Percentiles rank a stretch among this genome's conserved stretches.
Evolutionary conservation across 2,329 filamentous ascomycete genomes (phyloP).

Genomic region (Aspergillus ruber): DNA sequence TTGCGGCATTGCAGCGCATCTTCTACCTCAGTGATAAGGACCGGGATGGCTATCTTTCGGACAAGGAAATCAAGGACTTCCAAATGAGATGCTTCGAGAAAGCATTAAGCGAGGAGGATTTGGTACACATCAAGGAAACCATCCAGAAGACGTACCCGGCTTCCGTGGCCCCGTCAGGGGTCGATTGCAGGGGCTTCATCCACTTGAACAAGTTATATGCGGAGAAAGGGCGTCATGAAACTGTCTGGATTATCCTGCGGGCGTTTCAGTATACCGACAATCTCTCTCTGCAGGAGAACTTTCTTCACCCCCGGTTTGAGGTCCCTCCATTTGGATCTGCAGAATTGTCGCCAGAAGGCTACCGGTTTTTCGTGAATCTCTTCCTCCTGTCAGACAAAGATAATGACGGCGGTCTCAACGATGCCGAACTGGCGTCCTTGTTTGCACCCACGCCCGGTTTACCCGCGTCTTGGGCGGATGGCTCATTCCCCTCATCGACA

Average conservation of each 20-base stretch:
- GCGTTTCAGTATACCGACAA: conserved; percentile 97
- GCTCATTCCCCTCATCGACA: conserved; percentile 84
- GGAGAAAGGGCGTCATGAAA: conserved; percentile 95
- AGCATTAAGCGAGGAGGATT: conserved; percentile 69
- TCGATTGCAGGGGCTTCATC: conserved; percentile 77
- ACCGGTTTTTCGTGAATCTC: conserved; percentile 94
- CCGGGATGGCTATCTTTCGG: conserved; percentile 85
- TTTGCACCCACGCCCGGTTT: conserved; percentile 91
- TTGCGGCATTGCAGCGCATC: conserved; percentile 78
- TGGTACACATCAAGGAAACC: conserved; percentile 84
- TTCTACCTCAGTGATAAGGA: conserved; percentile 97
- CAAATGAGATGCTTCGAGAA: conserved; percentile 91
- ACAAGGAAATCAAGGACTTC: conserved; percentile 84
- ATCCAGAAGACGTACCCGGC: conserved; percentile 64
- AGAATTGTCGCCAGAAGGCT: conserved; percentile 87
- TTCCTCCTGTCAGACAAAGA: conserved; percentile 95
- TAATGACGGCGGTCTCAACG: conserved; percentile 89
- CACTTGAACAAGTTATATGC: conserved; percentile 93
- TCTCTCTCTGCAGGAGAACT: conserved; percentile 81
- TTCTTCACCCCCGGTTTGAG: conserved; percentile 88
- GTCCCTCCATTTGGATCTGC: conserved; percentile 88
- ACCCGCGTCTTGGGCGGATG: conserved; percentile 79
- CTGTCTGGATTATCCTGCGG: conserved; percentile 92
- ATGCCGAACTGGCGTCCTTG: conserved; percentile 73
- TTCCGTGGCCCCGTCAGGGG: conserved; percentile 61